Evolutionary conservation across 73 alveolate species (phyloP).

Genomic region (Durusdinium trenchii): DNA sequence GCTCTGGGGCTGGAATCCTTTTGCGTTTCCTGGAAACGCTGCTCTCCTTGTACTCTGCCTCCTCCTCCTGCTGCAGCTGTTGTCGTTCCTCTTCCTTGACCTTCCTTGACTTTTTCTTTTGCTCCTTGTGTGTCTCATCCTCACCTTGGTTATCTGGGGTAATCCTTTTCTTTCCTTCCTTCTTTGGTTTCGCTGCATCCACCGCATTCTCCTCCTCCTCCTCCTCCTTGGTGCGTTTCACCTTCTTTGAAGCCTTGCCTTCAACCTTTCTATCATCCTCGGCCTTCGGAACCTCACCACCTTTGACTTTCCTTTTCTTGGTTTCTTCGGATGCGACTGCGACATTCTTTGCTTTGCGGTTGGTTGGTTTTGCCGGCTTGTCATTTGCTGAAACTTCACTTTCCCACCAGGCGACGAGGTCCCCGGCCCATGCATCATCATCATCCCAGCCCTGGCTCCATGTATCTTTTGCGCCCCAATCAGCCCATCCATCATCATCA

Average conservation of each 20-base stretch:
- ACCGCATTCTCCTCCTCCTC: neutral
- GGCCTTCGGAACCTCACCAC: neutral
- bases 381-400: neutral
- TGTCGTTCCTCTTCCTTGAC: neutral
- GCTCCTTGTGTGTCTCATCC: neutral
- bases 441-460: neutral
- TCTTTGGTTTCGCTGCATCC: neutral
- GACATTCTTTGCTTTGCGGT: neutral
- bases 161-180: neutral
- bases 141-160: neutral
- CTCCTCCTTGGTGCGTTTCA: neutral
- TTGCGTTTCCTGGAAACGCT: neutral
- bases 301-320: neutral
- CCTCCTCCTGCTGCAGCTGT: neutral
- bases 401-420: neutral
- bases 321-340: neutral
- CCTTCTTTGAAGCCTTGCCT: neutral
- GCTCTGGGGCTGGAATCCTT: neutral
- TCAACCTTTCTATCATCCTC: neutral
- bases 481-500: neutral
- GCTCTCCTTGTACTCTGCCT: no score
- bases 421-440: slow-evolving; percentile 1
- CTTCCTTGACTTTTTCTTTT: neutral
- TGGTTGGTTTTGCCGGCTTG: neutral
- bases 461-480: neutral